Evolutionary conservation across 306 rosid genomes (phyloP).

Genomic region (Quercus suber): DNA sequence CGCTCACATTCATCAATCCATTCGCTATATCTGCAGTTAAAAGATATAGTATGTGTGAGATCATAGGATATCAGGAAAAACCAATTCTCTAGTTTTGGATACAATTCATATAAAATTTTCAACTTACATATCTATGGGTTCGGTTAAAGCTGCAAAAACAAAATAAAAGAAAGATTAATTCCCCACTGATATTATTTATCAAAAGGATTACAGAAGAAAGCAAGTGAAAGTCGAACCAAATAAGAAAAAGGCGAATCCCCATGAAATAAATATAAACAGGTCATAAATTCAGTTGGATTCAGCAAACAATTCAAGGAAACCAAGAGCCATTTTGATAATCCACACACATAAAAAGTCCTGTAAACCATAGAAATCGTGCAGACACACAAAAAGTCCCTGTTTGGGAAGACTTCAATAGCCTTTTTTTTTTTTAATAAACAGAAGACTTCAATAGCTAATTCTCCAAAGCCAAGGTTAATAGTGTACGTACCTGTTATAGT

Average conservation of each 20-base stretch:
- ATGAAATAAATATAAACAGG: not conserved
- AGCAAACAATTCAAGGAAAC: not conserved
- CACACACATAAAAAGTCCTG: too few relatives aligned
- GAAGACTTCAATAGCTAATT: too few relatives aligned
- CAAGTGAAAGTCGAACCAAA: not conserved
- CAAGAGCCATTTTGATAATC: not conserved
- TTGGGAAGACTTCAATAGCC: not conserved
- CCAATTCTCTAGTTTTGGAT: not conserved
- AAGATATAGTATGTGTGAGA: not conserved
- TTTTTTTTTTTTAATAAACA: too few relatives aligned
- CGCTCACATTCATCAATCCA: conserved; percentile 73
- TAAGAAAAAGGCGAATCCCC: too few relatives aligned
- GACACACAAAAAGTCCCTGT: not conserved
- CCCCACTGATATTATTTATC: not conserved
- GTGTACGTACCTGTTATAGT: conserved; percentile 42
- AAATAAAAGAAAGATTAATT: conserved; percentile 5
- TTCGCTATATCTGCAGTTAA: conserved; percentile 48
- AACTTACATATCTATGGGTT: conserved; percentile 57
- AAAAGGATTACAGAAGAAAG: not conserved
- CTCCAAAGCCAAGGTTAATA: not conserved
- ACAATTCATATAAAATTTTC: not conserved
- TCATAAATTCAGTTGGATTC: not conserved
- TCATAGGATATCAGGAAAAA: not conserved
- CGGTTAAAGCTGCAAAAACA: conserved; percentile 47
- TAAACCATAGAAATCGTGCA: too few relatives aligned